phyloP scores from a whole-genome alignment of 2,329 filamentous ascomycete species.

The Phaeosphaeria sp. region DNA sequence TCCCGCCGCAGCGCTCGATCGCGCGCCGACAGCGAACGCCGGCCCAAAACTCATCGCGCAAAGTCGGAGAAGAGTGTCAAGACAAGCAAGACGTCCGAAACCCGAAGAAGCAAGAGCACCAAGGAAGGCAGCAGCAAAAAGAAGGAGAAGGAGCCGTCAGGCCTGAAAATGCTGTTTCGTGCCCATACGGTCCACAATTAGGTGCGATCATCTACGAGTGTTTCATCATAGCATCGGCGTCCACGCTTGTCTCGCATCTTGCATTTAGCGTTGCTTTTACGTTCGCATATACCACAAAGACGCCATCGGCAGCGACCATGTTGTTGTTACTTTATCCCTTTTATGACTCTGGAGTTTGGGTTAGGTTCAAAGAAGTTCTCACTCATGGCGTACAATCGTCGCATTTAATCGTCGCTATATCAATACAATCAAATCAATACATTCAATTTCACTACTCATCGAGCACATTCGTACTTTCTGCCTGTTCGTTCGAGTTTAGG shows the following conservation, averaged over 20 bases:
- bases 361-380: neutral
- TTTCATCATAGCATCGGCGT: constrained; percentile 16
- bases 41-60: constrained; percentile 36
- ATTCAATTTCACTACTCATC: neutral
- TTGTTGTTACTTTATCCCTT: neutral
- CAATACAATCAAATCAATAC: neutral
- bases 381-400: neutral
- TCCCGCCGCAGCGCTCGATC: constrained; percentile 38
- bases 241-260: constrained; percentile 5
- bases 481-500: no score
- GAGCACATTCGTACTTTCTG: no score
- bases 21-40: constrained; percentile 29
- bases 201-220: constrained; percentile 2
- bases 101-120: constrained; percentile 27
- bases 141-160: constrained; percentile 52
- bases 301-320: neutral
- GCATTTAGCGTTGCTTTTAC: constrained; percentile 20
- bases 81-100: constrained; percentile 31
- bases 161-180: constrained; percentile 52
- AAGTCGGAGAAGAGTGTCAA: constrained; percentile 36
- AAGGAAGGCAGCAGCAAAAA: constrained; percentile 37
- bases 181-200: constrained; percentile 33
- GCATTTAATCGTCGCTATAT: neutral
- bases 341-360: neutral
- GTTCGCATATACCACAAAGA: constrained; percentile 16